A percentile compares a stretch with the other conserved stretches of the same genome.
Evolutionary conservation across 2,329 filamentous ascomycete species (phyloP).

Genomic region (Fusarium siculi): DNA sequence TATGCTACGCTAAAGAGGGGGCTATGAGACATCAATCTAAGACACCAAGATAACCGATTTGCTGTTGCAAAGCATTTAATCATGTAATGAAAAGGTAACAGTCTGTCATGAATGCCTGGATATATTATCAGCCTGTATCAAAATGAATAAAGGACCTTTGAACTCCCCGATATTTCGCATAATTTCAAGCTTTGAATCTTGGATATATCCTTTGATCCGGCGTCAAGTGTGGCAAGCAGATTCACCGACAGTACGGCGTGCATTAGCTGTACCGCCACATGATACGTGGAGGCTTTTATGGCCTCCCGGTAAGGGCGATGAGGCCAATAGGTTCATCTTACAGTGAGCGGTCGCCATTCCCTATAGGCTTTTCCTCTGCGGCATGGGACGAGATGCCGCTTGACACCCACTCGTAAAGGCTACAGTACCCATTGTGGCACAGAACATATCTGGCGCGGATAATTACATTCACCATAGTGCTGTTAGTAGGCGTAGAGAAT

Average conservation of each 20-base stretch:
- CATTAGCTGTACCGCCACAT: fast-evolving
- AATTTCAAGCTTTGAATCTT: too few relatives aligned
- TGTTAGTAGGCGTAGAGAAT: too few relatives aligned
- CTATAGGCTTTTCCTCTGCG: background rate
- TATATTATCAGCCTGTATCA: background rate
- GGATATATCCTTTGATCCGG: too few relatives aligned
- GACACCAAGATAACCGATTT: background rate
- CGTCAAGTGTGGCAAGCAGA: too few relatives aligned
- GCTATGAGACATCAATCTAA: background rate
- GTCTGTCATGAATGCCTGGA: background rate
- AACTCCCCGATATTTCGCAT: fast-evolving
- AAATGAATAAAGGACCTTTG: fast-evolving
- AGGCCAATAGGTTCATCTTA: background rate
- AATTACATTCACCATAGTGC: too few relatives aligned
- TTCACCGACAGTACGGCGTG: too few relatives aligned
- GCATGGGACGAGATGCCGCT: background rate
- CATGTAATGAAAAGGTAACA: background rate
- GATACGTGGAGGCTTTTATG: background rate
- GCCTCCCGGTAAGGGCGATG: fast-evolving
- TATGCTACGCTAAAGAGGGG: background rate
- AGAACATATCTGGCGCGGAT: fast-evolving
- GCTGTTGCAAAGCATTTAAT: background rate
- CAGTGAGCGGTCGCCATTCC: background rate
- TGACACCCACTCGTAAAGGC: too few relatives aligned
- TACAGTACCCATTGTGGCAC: too few relatives aligned